phyloP scores from a whole-genome alignment of 176 grass and related monocot genomes.

The Panicum miliaceum region DNA sequence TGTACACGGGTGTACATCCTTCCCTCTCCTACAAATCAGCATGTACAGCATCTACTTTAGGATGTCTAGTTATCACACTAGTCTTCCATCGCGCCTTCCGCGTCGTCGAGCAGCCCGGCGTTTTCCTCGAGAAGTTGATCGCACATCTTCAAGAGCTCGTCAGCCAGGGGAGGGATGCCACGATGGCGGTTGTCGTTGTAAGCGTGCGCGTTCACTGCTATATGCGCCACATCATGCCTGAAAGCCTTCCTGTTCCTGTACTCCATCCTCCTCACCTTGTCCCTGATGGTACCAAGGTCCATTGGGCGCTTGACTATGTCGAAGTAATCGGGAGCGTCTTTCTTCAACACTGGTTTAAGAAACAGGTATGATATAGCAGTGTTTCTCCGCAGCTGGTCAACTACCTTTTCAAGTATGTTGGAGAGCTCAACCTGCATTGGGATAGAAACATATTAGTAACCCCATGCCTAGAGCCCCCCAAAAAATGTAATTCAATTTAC shows the following conservation, averaged over 20 bases:
- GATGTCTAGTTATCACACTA: slow-evolving; percentile 10
- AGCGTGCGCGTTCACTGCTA: slow-evolving; percentile 63
- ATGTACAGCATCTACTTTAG: slow-evolving; percentile 40
- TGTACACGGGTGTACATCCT: slow-evolving; percentile 13
- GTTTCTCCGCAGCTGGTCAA: slow-evolving; percentile 53
- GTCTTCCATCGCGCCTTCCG: slow-evolving; percentile 58
- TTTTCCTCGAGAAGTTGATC: slow-evolving; percentile 56
- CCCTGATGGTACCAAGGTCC: slow-evolving; percentile 89
- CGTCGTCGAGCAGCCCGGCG: slow-evolving; percentile 40
- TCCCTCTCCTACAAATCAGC: slow-evolving; percentile 23
- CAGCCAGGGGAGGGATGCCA: slow-evolving; percentile 80
- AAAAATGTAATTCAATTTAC: neutral
- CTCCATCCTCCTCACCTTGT: slow-evolving; percentile 87
- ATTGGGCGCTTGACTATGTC: slow-evolving; percentile 67
- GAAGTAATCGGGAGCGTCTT: slow-evolving; percentile 85
- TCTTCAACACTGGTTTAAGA: slow-evolving; percentile 80
- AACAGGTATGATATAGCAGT: slow-evolving; percentile 65
- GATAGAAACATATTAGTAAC: slow-evolving; percentile 18
- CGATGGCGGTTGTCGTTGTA: slow-evolving; percentile 77
- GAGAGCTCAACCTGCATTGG: slow-evolving; percentile 79
- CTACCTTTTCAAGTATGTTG: slow-evolving; percentile 81
- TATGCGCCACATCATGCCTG: slow-evolving; percentile 79
- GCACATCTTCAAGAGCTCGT: slow-evolving; percentile 64
- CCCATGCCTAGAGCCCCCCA: neutral
- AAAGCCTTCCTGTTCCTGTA: slow-evolving; percentile 77